Conservation (phyloP, 768 basidiomycete species). For the Inosperma sp. region DNA sequence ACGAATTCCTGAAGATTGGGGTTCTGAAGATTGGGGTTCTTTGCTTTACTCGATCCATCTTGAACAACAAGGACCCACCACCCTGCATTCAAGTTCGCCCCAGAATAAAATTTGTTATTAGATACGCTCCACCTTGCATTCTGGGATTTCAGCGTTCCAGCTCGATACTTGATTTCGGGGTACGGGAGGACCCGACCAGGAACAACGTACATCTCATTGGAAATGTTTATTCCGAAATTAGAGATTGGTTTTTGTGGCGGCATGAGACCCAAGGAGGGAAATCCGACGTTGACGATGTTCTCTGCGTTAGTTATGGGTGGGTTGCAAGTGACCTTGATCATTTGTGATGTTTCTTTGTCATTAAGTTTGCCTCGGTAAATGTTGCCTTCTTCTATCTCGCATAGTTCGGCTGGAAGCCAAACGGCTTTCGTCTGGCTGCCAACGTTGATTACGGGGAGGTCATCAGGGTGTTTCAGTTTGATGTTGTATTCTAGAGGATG, state of each 20-base stretch:
- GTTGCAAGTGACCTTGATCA: conserved; percentile 68
- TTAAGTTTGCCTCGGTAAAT: conserved; percentile 57
- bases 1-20: conserved; percentile 48
- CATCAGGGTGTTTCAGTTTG: conserved; percentile 38
- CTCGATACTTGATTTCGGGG: conserved; percentile 54
- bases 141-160: conserved; percentile 39
- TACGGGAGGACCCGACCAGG: conserved; percentile 62
- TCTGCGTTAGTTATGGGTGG: conserved; percentile 55
- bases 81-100: conserved; percentile 42
- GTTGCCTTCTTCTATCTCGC: conserved; percentile 56
- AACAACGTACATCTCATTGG: conserved; percentile 53
- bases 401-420: conserved; percentile 66
- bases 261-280: conserved; percentile 48
- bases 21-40: conserved; percentile 42
- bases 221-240: conserved; percentile 59
- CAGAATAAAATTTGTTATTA: conserved; percentile 60
- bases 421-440: conserved; percentile 29
- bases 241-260: conserved; percentile 32
- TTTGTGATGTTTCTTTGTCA: conserved; percentile 56
- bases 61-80: conserved; percentile 69
- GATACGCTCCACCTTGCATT: conserved; percentile 78
- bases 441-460: conserved; percentile 51
- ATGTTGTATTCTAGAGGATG: conserved; percentile 50
- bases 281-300: conserved; percentile 54
- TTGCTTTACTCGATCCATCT: conserved; percentile 41